These are phyloP conservation scores for Entomortierella parvispora DNA, from an alignment of 192 early-diverging fungal genomes.

Conservation along the genomic window DNA sequence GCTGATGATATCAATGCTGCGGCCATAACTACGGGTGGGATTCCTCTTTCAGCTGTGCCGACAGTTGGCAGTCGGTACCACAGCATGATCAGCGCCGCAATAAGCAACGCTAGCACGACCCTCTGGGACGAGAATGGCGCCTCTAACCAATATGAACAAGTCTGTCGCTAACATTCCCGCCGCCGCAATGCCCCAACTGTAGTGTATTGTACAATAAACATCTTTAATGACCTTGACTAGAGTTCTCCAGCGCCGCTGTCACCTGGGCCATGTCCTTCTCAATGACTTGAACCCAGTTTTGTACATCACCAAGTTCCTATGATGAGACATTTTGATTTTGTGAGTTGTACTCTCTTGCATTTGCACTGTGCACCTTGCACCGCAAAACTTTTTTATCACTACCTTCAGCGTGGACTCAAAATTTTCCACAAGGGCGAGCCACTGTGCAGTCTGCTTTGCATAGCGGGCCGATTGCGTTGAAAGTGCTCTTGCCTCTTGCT, in stretches of 20 bases:
- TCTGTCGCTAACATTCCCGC: conserved; percentile 46
- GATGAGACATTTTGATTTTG: not conserved
- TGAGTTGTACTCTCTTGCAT: not conserved
- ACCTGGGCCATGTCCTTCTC: conserved; percentile 85
- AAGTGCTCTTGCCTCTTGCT: conserved; percentile 66
- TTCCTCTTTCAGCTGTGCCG: not conserved
- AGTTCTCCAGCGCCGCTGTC: conserved; percentile 68
- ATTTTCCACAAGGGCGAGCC: conserved; percentile 78
- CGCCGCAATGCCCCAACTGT: too few relatives aligned
- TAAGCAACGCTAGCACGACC: conserved; percentile 49
- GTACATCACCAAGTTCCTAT: conserved; percentile 87
- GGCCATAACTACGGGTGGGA: too few relatives aligned
- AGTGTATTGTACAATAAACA: too few relatives aligned
- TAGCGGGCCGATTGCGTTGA: conserved; percentile 59
- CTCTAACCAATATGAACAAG: conserved; percentile 29
- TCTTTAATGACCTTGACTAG: not conserved
- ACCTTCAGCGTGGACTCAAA: conserved; percentile 86
- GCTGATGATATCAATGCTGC: not conserved
- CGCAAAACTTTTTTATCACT: not conserved
- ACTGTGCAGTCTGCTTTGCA: conserved; percentile 76
- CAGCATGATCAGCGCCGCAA: conserved; percentile 38
- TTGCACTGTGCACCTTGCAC: not conserved
- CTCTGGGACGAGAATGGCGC: conserved; percentile 39
- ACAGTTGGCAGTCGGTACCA: conserved; percentile 21
- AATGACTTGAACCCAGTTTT: conserved; percentile 87